phyloP scores from a whole-genome alignment of 495 filamentous ascomycete genomes.

The Xylaria grammica region DNA sequence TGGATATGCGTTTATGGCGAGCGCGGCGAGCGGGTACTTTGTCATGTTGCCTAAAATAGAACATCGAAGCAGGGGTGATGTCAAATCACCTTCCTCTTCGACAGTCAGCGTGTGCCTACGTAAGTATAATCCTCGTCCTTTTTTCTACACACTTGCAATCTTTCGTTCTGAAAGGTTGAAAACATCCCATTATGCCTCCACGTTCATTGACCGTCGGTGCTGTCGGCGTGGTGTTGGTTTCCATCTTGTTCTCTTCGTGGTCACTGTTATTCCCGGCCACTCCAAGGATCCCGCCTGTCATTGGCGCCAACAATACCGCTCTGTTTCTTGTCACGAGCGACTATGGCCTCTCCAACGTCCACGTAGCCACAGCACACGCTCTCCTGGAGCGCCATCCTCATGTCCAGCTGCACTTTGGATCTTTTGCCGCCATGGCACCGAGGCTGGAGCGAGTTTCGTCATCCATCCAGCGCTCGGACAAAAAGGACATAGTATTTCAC shows the following conservation, averaged over 20 bases:
- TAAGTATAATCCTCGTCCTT: too few species aligned
- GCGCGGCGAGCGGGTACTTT: too few species aligned
- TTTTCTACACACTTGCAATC: too few species aligned
- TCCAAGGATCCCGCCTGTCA: neutral
- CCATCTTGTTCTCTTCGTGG: neutral
- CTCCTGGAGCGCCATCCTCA: conserved; percentile 28
- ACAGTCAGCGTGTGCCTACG: too few species aligned
- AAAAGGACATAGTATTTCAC: conserved; percentile 23
- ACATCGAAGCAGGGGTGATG: too few species aligned
- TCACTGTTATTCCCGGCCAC: neutral
- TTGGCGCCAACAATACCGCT: conserved; percentile 27
- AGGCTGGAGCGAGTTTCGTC: conserved; percentile 25
- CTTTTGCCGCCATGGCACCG: conserved; percentile 22
- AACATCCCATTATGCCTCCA: too few species aligned
- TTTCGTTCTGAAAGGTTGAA: too few species aligned
- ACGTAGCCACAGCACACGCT: conserved; percentile 27
- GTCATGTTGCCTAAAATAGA: too few species aligned
- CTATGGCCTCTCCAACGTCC: conserved; percentile 32
- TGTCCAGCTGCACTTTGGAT: conserved; percentile 30
- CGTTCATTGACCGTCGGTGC: too few species aligned
- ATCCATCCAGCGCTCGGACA: neutral
- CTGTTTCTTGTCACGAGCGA: conserved; percentile 30
- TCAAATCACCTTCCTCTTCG: too few species aligned
- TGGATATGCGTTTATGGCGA: too few species aligned
- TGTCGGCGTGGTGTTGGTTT: neutral